These are phyloP conservation scores for Suhomyces vadensis DNA, from an alignment of 805 yeast species.

Conservation along the genomic window DNA sequence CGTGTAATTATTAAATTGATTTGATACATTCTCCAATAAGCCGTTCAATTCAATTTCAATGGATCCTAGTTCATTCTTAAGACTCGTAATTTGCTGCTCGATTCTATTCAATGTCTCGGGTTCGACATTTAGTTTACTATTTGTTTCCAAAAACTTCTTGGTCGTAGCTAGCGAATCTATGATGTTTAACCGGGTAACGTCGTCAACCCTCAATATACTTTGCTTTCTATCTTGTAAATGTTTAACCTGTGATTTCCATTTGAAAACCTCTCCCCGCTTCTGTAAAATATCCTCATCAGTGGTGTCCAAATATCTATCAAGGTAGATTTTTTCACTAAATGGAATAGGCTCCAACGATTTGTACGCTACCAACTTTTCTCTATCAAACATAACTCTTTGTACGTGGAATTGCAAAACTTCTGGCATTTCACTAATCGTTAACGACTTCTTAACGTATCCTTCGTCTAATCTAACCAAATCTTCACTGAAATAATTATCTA, in stretches of 20 bases:
- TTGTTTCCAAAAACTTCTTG: slow-evolving; percentile 50
- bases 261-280: slow-evolving; percentile 57
- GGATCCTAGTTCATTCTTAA: slow-evolving; percentile 47
- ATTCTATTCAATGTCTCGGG: slow-evolving; percentile 51
- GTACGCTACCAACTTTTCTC: slow-evolving; percentile 68
- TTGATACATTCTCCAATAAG: slow-evolving; percentile 51
- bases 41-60: slow-evolving; percentile 44
- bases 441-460: slow-evolving; percentile 71
- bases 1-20: slow-evolving; percentile 62
- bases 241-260: slow-evolving; percentile 60
- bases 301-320: slow-evolving; percentile 86
- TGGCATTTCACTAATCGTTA: slow-evolving; percentile 73
- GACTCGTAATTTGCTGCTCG: slow-evolving; percentile 43
- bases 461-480: slow-evolving; percentile 69
- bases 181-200: slow-evolving; percentile 31
- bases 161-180: slow-evolving; percentile 54
- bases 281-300: slow-evolving; percentile 52
- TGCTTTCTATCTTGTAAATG: slow-evolving; percentile 45
- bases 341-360: slow-evolving; percentile 83
- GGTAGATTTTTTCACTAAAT: slow-evolving; percentile 71
- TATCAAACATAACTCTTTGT: slow-evolving; percentile 89
- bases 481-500: slow-evolving; percentile 79
- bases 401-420: slow-evolving; percentile 86
- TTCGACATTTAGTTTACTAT: slow-evolving; percentile 37
- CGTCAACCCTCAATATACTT: slow-evolving; percentile 44